Evolutionary conservation across 805 yeast genomes (phyloP).

Genomic region (Metschnikowia drakensbergensis): DNA sequence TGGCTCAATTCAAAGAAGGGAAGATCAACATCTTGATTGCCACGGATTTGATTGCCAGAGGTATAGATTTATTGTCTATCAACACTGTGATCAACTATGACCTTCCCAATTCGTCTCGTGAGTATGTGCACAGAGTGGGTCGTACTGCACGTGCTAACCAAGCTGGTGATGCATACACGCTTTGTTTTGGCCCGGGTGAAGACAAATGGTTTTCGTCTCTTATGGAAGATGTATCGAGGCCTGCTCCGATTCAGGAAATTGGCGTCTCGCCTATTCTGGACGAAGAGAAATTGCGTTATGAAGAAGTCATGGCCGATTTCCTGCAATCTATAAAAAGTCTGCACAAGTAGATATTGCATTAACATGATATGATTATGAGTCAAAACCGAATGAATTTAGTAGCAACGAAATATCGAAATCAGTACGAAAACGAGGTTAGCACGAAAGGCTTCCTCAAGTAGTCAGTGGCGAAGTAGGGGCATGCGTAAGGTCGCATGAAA

Average conservation of each 20-base stretch:
- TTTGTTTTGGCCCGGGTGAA: conserved; percentile 79
- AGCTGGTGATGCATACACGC: conserved; percentile 67
- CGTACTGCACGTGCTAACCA: conserved; percentile 94
- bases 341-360: conserved; percentile 1
- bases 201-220: conserved; percentile 54
- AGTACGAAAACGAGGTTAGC: no score
- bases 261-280: conserved; percentile 20
- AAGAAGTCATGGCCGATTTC: conserved; percentile 25
- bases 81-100: conserved; percentile 85
- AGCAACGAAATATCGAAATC: no score
- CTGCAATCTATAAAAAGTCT: conserved; percentile 16
- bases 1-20: conserved; percentile 57
- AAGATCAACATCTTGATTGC: conserved; percentile 57
- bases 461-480: no score
- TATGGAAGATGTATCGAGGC: conserved; percentile 48
- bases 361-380: neutral
- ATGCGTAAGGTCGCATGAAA: no score
- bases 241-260: conserved; percentile 16
- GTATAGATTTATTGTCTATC: conserved; percentile 74
- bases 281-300: conserved; percentile 25
- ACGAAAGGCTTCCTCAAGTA: no score
- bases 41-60: conserved; percentile 95
- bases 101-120: conserved; percentile 81
- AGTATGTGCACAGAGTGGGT: conserved; percentile 94
- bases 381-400: no score